These are phyloP conservation scores for Diversispora eburnea DNA, from an alignment of 192 early-diverging fungal species.

Conservation along the genomic window DNA sequence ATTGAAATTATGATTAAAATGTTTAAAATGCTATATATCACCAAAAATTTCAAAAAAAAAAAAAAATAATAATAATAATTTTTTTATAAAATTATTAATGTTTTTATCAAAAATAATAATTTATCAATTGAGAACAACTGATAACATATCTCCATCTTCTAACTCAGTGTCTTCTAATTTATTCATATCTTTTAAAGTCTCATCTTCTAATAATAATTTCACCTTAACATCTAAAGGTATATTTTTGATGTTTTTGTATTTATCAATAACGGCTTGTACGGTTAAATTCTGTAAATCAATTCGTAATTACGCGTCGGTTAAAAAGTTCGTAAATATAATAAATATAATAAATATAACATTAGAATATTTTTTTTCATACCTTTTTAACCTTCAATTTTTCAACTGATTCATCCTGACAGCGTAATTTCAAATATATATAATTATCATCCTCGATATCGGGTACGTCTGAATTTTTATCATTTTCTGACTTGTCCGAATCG, in stretches of 20 bases:
- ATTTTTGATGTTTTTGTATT: conserved; percentile 39
- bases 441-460: not conserved
- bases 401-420: conserved; percentile 6
- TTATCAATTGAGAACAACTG: not conserved
- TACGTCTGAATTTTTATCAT: not conserved
- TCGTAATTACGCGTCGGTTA: not conserved
- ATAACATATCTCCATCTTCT: conserved; percentile 56
- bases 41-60: too few relatives aligned
- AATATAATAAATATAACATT: not conserved
- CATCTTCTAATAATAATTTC: conserved; percentile 53
- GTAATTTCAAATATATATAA: conserved; percentile 24
- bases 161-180: conserved; percentile 52
- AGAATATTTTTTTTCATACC: not conserved
- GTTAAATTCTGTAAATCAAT: conserved; percentile 35
- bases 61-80: too few relatives aligned
- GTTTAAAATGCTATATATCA: too few relatives aligned
- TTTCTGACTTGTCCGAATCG: not conserved
- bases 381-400: conserved; percentile 28
- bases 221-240: conserved; percentile 28
- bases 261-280: conserved; percentile 44
- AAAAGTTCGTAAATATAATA: not conserved
- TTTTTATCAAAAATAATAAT: not conserved
- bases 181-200: conserved; percentile 35
- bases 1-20: too few relatives aligned
- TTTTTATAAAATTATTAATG: too few relatives aligned